phyloP scores from a whole-genome alignment of 495 filamentous ascomycete genomes.

The Extremus antarcticus region DNA sequence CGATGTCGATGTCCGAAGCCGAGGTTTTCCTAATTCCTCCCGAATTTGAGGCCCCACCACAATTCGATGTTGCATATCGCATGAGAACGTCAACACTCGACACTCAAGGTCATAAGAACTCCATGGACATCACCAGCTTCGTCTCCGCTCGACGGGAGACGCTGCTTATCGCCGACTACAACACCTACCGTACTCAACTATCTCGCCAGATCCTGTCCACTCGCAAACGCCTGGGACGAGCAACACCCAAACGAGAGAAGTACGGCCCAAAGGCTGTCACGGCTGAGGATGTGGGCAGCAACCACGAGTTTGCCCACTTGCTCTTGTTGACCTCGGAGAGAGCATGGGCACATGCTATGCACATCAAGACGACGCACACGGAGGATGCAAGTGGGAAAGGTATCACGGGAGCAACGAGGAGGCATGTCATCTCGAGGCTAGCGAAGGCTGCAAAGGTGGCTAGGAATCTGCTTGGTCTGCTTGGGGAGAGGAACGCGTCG shows the following conservation, averaged over 20 bases:
- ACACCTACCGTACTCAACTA: conserved; percentile 68
- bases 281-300: conserved; percentile 61
- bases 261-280: conserved; percentile 66
- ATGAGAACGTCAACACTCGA: too few species aligned
- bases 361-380: conserved; percentile 75
- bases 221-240: conserved; percentile 72
- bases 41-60: neutral
- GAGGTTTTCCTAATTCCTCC: too few species aligned
- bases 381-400: conserved; percentile 57
- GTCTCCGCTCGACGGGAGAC: conserved; percentile 68
- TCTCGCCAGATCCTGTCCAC: conserved; percentile 71
- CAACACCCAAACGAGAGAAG: conserved; percentile 73
- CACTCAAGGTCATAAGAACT: too few species aligned
- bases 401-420: conserved; percentile 65
- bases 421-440: conserved; percentile 78
- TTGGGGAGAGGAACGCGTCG: conserved; percentile 46
- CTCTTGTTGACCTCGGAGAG: conserved; percentile 78
- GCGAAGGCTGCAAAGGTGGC: conserved; percentile 67
- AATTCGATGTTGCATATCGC: neutral
- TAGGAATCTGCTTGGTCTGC: conserved; percentile 51
- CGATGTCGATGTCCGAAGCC: too few species aligned
- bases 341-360: conserved; percentile 94
- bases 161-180: conserved; percentile 78
- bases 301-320: conserved; percentile 71
- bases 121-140: conserved; percentile 86